Evolutionary conservation across 371 early-diverging fungal genomes (phyloP), one percentile per base, ranked within the genome.

Genomic region (Mortierella sp.): DNA sequence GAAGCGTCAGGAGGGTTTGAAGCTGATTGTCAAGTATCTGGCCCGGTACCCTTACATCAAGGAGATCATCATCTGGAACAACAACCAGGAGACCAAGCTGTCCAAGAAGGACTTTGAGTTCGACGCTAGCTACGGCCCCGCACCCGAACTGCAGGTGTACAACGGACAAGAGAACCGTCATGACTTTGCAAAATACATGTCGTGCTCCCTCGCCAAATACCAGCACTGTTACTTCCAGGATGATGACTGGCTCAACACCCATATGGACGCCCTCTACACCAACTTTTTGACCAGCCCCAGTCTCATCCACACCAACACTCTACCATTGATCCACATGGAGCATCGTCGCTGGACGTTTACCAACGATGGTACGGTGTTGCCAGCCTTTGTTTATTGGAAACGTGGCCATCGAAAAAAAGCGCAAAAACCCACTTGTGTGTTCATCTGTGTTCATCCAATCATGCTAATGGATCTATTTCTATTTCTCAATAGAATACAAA

Each of bases 211-310:
- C 73, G 93, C 93, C 26, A 82, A 90, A 24, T 88, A 90, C 57
- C 82, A 89, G 31, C 88, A 90, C 73, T 93, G 94, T 77, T 93
- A 92, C 75, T 91, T 93, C 67, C 94, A 93, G 82, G 92, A 92
- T 51, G 92, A 93, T 59, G 88, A 88, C 69, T 93, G 90, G 89
- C 72, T 89, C 34, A 92, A 92, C 51, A 69, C 83, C 3, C 90
- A 90, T 51, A 88, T 93, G 91, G 93, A 93, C 78, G 89, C 88
- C 24, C 83, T 92, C 40, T 93, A 92, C 80, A 90, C 91, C 71
- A 93, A 92, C 85, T 93, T 92, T 77, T 81, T 92, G 72, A 89
- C 89, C 13, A 89, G 87, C 59, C 93, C 93, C 9, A 88, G 84
- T 19, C 79, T 92, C 51, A 89, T 93, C 69, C 93, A 93, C 80